Percentiles rank a stretch among this genome's conserved stretches.
These are phyloP conservation scores for Ophiostoma australiae DNA, from an alignment of 2,329 filamentous ascomycete genomes.

Conservation along the genomic window DNA sequence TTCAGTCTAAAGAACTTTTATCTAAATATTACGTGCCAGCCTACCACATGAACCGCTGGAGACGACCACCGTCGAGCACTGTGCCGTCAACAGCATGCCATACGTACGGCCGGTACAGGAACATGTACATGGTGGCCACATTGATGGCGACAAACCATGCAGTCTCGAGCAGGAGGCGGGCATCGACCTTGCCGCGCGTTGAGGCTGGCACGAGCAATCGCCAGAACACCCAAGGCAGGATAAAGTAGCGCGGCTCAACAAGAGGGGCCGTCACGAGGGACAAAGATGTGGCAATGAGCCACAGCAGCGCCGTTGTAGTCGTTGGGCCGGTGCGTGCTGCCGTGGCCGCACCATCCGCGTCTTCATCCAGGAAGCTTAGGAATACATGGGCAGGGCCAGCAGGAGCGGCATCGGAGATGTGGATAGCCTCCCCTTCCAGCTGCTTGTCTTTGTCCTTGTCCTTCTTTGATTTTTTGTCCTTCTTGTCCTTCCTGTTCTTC, in stretches of 20 bases:
- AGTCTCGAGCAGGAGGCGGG: constrained; percentile 57
- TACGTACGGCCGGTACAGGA: constrained; percentile 61
- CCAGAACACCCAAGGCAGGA: constrained; percentile 93
- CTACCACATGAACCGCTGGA: constrained; percentile 81
- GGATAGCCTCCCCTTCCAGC: background rate
- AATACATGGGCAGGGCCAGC: constrained; percentile 14
- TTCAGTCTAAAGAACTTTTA: background rate
- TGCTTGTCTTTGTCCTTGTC: constrained; percentile 8
- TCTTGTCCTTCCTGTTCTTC: background rate
- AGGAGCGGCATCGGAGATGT: background rate
- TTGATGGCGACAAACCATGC: constrained; percentile 65
- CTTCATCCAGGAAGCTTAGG: constrained; percentile 27
- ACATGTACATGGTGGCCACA: constrained; percentile 62
- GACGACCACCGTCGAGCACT: constrained; percentile 49
- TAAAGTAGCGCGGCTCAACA: constrained; percentile 94
- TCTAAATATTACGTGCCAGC: background rate
- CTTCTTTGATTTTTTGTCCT: constrained; percentile 1
- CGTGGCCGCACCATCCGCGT: constrained; percentile 30
- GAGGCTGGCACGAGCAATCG: constrained; percentile 65
- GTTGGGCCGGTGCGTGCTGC: constrained; percentile 34
- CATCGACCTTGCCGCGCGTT: constrained; percentile 34
- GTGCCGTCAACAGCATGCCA: constrained; percentile 55
- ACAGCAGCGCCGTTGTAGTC: constrained; percentile 51
- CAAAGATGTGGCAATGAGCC: constrained; percentile 64
- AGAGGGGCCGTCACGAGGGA: constrained; percentile 84